A percentile compares a stretch with the other conserved stretches of the same genome.
phyloP scores from a whole-genome alignment of 2,329 filamentous ascomycete species.

The Neonectria hederae region DNA sequence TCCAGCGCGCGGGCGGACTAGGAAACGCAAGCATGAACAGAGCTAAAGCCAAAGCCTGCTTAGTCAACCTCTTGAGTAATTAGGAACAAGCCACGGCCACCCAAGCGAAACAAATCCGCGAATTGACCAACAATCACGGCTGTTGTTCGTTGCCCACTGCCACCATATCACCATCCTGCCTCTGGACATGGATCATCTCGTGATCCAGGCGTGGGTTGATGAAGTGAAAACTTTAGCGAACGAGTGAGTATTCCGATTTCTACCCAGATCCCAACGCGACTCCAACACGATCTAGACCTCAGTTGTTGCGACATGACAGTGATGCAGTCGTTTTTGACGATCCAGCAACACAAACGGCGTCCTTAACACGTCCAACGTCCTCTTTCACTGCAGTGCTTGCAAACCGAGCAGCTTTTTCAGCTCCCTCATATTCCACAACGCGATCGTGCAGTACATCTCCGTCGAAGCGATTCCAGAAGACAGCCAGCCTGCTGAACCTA shows the following conservation, averaged over 20 bases:
- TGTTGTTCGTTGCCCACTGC: no score
- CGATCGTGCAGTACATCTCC: conserved; percentile 7
- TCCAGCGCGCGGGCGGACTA: background rate
- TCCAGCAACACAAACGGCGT: background rate
- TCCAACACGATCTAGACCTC: background rate
- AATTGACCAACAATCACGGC: no score
- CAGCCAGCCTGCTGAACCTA: conserved; percentile 1
- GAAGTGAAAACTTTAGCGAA: background rate
- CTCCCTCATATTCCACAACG: background rate
- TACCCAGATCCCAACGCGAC: background rate
- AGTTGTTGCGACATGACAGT: background rate
- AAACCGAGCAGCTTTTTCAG: conserved; percentile 1
- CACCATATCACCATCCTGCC: background rate
- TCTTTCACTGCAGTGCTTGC: background rate
- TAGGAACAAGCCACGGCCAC: no score
- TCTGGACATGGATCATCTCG: conserved; percentile 4
- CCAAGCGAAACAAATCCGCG: no score
- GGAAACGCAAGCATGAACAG: background rate
- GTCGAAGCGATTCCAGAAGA: conserved; percentile 11
- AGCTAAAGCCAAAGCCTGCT: no score
- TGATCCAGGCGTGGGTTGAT: conserved; percentile 15
- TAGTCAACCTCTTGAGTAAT: no score
- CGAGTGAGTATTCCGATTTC: background rate
- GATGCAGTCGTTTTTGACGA: background rate
- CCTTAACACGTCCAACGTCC: background rate